Evolutionary conservation across 202 grass and related monocot genomes (phyloP).

Genomic region (Musa balbisiana): DNA sequence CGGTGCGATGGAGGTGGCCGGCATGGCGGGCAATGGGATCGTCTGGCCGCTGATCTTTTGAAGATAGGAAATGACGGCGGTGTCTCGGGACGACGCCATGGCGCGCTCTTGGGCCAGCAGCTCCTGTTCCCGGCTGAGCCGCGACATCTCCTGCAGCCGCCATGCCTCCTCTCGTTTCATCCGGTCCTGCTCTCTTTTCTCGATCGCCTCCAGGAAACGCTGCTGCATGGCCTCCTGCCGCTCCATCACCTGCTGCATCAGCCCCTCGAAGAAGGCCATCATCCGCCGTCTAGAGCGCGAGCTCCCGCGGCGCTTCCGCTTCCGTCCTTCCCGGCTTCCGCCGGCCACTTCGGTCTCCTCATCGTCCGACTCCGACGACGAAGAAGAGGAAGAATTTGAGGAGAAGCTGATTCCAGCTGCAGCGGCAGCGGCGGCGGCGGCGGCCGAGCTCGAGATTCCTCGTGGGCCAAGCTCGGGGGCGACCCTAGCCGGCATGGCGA

Average conservation of each 20-base stretch:
- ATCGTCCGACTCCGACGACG: conserved; percentile 57
- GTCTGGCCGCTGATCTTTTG: conserved; percentile 89
- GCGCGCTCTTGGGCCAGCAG: conserved; percentile 68
- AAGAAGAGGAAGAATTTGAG: conserved; percentile 46
- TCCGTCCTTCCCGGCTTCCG: conserved; percentile 50
- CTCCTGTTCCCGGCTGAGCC: conserved; percentile 74
- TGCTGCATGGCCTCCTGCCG: conserved; percentile 95
- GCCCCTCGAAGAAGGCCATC: conserved; percentile 82
- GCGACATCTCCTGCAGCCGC: conserved; percentile 82
- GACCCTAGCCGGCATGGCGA: conserved; percentile 28
- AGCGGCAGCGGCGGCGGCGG: conserved; percentile 13
- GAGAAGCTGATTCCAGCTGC: conserved; percentile 63
- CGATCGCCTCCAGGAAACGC: conserved; percentile 74
- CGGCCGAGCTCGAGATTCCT: conserved; percentile 3
- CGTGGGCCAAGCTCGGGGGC: background rate
- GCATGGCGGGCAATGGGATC: conserved; percentile 49
- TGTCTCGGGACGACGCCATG: conserved; percentile 80
- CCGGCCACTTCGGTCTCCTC: conserved; percentile 61
- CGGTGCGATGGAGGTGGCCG: conserved; percentile 35
- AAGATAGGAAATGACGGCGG: conserved; percentile 74
- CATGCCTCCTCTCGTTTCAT: conserved; percentile 97
- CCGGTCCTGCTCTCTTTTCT: conserved; percentile 85
- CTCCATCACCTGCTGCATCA: conserved; percentile 91
- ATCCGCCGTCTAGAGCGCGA: conserved; percentile 36
- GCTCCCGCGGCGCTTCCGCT: conserved; percentile 29